Base-by-base conservation (phyloP, 768 basidiomycete genomes). In the Termitomyces sp. region DNA sequence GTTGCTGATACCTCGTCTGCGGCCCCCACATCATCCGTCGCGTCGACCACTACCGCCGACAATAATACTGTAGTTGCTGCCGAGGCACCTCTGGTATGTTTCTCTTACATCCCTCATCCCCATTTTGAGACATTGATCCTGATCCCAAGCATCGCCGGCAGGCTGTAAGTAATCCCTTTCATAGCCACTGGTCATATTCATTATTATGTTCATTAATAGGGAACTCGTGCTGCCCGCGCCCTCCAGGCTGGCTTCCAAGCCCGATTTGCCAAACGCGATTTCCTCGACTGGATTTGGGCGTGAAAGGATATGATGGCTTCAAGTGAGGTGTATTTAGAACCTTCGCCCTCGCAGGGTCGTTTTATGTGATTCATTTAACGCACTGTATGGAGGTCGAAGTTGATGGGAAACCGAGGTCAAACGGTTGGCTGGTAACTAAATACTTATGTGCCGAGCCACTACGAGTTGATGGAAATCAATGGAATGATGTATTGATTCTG, bases 181-280 rank as follows among this genome's bases (percentile, higher is more conserved):
- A 7, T 38, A 31, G 34, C 12, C 32, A 56, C 40, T 63, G 47
- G 25, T 25, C 1, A 25, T 25, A 25, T 25, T 25, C 25, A 63
- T 43, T 7, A 62, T 15, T 25, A 11, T 31, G 50, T 36, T 53
- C 55, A 11, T 25, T n/a, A n/a, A 36, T 43, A 78, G 77, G 78
- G 78, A n/a, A 72, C 77, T 32, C 77, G 77, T 34, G 72, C 77
- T 42, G 73, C 77, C 20, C 75, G 79, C 29, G 74, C 76, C 49
- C 66, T 73, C 42, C 72, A 71, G 47, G 68, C 71, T 36, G 69
- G 68, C 12, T 43, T 73, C n/a, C 69, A 70, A 38, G 65, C 64
- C 43, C n/a, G 34, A 34, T 48, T 67, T 31, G 66, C 63, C 61
- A 73, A 70, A 65, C 70, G 73, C 51, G 60, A 63, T 49, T 32